Evolutionary conservation across 768 basidiomycete species (phyloP).

Genomic region (Grammothele lineata): DNA sequence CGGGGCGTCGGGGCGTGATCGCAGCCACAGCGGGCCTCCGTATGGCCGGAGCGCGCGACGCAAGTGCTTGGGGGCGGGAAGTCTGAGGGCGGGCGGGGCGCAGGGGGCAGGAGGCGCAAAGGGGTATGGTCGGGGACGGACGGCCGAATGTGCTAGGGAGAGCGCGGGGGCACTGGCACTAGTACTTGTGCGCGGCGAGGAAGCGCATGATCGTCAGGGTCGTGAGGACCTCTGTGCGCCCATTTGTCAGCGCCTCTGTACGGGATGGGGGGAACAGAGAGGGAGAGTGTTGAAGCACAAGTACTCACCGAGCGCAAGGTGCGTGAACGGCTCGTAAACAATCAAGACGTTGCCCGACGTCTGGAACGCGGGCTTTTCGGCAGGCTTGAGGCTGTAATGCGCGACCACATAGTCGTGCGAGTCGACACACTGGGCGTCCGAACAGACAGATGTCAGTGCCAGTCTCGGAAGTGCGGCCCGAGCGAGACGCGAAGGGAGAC

Average conservation of each 20-base stretch:
- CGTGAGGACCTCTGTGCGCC: slow-evolving; percentile 48
- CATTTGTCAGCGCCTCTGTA: not conserved
- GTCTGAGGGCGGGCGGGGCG: too few species aligned
- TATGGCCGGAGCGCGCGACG: not conserved
- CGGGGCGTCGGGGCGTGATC: too few species aligned
- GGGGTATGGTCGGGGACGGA: slow-evolving; percentile 2
- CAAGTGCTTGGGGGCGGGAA: too few species aligned
- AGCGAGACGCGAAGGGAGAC: slow-evolving; percentile 27
- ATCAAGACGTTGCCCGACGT: slow-evolving; percentile 62
- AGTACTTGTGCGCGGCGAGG: slow-evolving; percentile 43
- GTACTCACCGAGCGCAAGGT: slow-evolving; percentile 51
- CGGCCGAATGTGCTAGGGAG: too few species aligned
- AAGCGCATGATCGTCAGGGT: slow-evolving; percentile 63
- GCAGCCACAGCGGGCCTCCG: not conserved
- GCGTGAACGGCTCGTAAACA: slow-evolving; percentile 50
- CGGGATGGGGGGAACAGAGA: not conserved
- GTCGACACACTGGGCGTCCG: slow-evolving; percentile 43
- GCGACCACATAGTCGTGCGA: slow-evolving; percentile 55
- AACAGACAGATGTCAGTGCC: not conserved
- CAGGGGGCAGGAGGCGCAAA: slow-evolving; percentile 14
- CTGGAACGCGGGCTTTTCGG: slow-evolving; percentile 49
- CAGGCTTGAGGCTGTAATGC: slow-evolving; percentile 59
- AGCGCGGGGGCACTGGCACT: too few species aligned
- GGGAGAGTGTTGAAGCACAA: too few species aligned
- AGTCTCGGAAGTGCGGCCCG: not conserved